Evolutionary conservation across 2,329 filamentous ascomycete species (phyloP), one percentile per base, ranked within the genome.

Genomic region (Atkinsonella texensis): DNA sequence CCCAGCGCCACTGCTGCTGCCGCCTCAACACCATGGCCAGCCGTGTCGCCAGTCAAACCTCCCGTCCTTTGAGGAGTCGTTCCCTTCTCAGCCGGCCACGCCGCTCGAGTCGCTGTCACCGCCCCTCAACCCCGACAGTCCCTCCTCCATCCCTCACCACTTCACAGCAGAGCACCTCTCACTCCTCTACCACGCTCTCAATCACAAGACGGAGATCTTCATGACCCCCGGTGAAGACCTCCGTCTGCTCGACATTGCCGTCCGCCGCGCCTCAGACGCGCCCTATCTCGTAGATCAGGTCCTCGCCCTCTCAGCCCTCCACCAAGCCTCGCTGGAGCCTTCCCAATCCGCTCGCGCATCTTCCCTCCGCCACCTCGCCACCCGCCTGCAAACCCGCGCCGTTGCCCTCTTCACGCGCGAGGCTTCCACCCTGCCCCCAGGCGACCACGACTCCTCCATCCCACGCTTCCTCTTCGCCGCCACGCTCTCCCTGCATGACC

Each of bases 271-370:
- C 9, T 54, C 65, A 7, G 57, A 62, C 32, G 62, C 63, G 42
- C 2, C 74, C 71, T 76, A 72, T 50, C 65, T 74, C 3, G 68
- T 76, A 54, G 71, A 76, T 52, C 65, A 74, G 55, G 46, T 74
- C 5, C 65, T 77, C 11, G 74, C 72, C 40, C 55, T 73, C 46
- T 65, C 71, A 12, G 72, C 74, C 4, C 62, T 72, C 3, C 71
- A 77, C 52, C 40, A 49, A 20, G 53, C 47, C 23, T 11, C 31
- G n/a, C 45, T 35, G 23, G 43, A 23, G 57, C 20, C 58, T 58
- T 44, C 45, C 61, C 45, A 42, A 6, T 35, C 45, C 8, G 33
- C 47, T 11, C 38, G 49, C 17, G 46, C 52, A 3, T 12, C 20
- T 20, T 44, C 40, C 6, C 54, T 68, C 44, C 63, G 63, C 15